Base-by-base conservation (phyloP, 345 rosid species). In the Gossypium arboreum region DNA sequence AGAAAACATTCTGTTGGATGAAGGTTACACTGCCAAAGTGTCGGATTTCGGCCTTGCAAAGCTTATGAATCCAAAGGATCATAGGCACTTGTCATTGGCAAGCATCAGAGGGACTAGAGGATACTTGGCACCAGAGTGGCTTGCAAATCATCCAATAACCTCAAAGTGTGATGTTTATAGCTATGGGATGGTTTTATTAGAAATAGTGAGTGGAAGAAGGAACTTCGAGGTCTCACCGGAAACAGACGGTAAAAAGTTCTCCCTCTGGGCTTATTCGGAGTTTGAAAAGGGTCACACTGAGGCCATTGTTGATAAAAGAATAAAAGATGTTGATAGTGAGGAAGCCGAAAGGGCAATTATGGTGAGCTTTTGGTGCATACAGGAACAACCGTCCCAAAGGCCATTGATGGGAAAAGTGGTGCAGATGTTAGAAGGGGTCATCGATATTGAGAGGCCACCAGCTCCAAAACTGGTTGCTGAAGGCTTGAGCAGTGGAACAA, bases 1-100 rank as follows among this genome's bases (percentile, higher is more conserved):
- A 0, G 88, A 86, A 75, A 88, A 86, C 68, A 85, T 88, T 58
- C 89, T 88, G 17, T 77, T 88, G 67, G 86, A 86, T 69, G 86
- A 88, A 39, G 78, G 66, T 62, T 81, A 74, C 84, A 78, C 60
- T 43, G 88, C 90, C 51, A 88, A 86, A 71, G 90, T 88, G 68
- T 86, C 88, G 2, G 92, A 88, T 79, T 88, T 85, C 0, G 90
- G 92, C 59, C 87, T 88, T 2, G 89, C 88, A n/a, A 88, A 88
- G 79, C 87, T 88, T 68, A 75, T 83, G 73, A 83, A 79, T 66
- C 82, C 85, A 9, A 86, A 84, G 71, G 88, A 88, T 75, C 83
- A 84, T 16, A 76, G 83, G 27, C 64, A 80, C 82, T 71, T 76
- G 52, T 78, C 83, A 72, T 57, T 86, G 70, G 84, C 85, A 59